A percentile compares a stretch with the other conserved stretches of the same genome.
phyloP scores from a whole-genome alignment of 352 stramenopile genomes.

The Phytophthora nicotianae region DNA sequence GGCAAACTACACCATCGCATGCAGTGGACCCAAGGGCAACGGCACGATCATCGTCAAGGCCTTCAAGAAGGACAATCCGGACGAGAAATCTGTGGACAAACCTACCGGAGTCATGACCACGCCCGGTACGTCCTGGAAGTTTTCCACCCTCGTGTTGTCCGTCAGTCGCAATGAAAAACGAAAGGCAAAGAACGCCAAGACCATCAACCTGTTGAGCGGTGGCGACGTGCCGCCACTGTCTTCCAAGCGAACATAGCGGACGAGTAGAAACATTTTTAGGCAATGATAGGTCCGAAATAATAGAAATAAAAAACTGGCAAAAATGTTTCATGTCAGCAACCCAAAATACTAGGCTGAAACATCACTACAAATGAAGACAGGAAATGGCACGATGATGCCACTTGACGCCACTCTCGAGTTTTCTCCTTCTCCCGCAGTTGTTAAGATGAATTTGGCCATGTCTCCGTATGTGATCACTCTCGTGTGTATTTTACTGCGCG shows the following conservation, averaged over 20 bases:
- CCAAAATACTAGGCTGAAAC: conserved; percentile 6
- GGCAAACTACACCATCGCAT: conserved; percentile 78
- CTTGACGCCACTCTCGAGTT: conserved; percentile 30
- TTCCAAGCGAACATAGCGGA: conserved; percentile 15
- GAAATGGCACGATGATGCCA: conserved; percentile 15
- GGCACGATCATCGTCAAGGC: conserved; percentile 79
- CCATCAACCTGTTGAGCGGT: conserved; percentile 55
- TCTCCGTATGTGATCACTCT: conserved; percentile 36
- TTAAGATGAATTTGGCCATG: conserved; percentile 21
- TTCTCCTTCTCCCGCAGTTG: background rate
- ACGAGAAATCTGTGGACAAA: conserved; percentile 12
- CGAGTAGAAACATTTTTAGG: conserved; percentile 1
- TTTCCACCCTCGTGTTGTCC: conserved; percentile 71
- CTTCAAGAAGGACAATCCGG: conserved; percentile 55
- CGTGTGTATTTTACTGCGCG: conserved; percentile 29
- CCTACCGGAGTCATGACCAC: conserved; percentile 50
- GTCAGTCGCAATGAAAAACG: conserved; percentile 64
- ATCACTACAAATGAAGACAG: too few species aligned
- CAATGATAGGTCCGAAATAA: conserved; percentile 5
- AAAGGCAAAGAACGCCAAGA: conserved; percentile 71
- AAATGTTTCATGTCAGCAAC: conserved; percentile 8
- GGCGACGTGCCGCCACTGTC: conserved; percentile 21
- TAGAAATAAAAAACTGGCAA: conserved; percentile 12
- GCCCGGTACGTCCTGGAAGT: conserved; percentile 75
- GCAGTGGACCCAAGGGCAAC: conserved; percentile 64